These are phyloP conservation scores for Ogataea trehaloabstinens DNA, from an alignment of 805 yeast species.

Conservation along the genomic window DNA sequence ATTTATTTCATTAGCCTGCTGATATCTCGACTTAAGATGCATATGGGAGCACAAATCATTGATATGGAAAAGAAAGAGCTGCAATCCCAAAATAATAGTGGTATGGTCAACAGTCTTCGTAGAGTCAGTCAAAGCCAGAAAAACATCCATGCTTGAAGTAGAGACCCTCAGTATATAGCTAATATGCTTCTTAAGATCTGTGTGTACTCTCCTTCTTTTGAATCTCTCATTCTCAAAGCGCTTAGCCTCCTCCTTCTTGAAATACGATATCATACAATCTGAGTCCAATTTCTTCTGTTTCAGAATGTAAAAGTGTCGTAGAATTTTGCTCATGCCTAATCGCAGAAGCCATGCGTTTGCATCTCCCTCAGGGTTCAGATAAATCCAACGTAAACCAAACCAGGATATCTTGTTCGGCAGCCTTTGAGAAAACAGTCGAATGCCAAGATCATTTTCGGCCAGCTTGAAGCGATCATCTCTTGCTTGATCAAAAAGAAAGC, in stretches of 20 bases:
- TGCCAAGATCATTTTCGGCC: background rate
- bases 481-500: background rate
- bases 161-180: background rate
- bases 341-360: slow-evolving; percentile 41
- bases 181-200: background rate
- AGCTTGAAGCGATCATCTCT: background rate
- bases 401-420: slow-evolving; percentile 12
- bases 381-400: slow-evolving; percentile 23
- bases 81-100: slow-evolving; percentile 26
- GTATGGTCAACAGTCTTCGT: slow-evolving; percentile 13
- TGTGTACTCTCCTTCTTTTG: slow-evolving; percentile 5
- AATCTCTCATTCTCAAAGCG: background rate
- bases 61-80: slow-evolving; percentile 30
- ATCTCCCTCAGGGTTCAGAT: slow-evolving; percentile 4
- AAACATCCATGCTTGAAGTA: slow-evolving; percentile 29
- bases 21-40: background rate
- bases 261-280: background rate
- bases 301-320: slow-evolving; percentile 32
- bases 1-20: background rate
- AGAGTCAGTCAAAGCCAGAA: slow-evolving; percentile 17
- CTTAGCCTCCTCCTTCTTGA: background rate
- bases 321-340: slow-evolving; percentile 34
- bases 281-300: slow-evolving; percentile 9
- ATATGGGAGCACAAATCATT: background rate
- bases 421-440: background rate